A percentile compares a stretch with the other conserved stretches of the same genome.
Conservation (phyloP, 257 asterid species). For the Rubia yunnanensis region DNA sequence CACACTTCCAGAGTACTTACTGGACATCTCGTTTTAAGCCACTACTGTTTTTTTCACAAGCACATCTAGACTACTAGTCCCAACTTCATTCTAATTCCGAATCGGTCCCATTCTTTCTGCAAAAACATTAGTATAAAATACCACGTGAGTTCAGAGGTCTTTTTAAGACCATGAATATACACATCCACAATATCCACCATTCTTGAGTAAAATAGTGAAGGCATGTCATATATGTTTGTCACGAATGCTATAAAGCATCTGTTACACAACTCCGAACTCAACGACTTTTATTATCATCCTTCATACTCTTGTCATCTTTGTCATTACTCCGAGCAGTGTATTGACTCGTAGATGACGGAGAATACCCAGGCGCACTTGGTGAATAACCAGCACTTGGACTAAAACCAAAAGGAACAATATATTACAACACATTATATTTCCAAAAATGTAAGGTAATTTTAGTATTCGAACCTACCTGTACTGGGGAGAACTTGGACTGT, state of each 20-base stretch:
- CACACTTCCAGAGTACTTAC: no score
- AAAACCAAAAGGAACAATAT: slow-evolving; percentile 9
- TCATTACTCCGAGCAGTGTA: slow-evolving; percentile 62
- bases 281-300: slow-evolving; percentile 42
- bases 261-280: no score
- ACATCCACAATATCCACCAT: no score
- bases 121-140: no score
- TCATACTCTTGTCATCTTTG: slow-evolving; percentile 47
- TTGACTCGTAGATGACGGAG: slow-evolving; percentile 87
- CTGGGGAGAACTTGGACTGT: slow-evolving; percentile 83
- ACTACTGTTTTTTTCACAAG: no score
- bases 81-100: no score
- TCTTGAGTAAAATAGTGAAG: no score
- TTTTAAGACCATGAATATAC: not conserved
- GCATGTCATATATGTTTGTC: no score
- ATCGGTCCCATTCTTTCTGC: no score
- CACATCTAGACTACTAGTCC: no score
- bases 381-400: slow-evolving; percentile 98
- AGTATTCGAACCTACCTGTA: slow-evolving; percentile 46
- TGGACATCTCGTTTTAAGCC: no score
- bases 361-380: slow-evolving; percentile 92
- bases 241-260: no score
- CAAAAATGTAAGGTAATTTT: not conserved
- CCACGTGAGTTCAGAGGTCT: not conserved
- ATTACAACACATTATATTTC: not conserved